Conservation (phyloP, 2,329 filamentous ascomycete species). For the Myriangium duriaei region DNA sequence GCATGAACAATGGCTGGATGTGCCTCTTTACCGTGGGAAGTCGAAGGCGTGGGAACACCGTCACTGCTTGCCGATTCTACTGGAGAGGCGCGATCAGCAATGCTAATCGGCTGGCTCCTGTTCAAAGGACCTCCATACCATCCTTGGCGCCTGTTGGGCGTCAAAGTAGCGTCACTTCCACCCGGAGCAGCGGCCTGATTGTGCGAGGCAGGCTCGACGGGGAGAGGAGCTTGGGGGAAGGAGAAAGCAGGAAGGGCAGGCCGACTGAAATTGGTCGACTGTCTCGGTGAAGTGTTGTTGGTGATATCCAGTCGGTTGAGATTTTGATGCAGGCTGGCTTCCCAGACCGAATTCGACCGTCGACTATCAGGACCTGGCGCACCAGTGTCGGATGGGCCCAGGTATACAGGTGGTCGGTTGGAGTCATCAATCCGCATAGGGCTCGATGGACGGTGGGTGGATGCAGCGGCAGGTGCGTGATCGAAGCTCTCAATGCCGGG, state of each 20-base stretch:
- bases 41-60: slow-evolving; percentile 40
- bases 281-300: slow-evolving; percentile 24
- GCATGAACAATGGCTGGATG: slow-evolving; percentile 41
- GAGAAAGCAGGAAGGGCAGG: slow-evolving; percentile 14
- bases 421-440: slow-evolving; percentile 64
- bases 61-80: slow-evolving; percentile 45
- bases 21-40: slow-evolving; percentile 36
- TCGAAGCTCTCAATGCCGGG: slow-evolving; percentile 91
- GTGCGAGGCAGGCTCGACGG: not conserved
- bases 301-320: slow-evolving; percentile 56
- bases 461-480: slow-evolving; percentile 49
- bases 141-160: slow-evolving; percentile 53
- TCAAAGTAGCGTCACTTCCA: slow-evolving; percentile 24
- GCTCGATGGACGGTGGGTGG: slow-evolving; percentile 56
- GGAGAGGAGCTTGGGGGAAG: slow-evolving; percentile 11
- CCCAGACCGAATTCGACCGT: slow-evolving; percentile 47
- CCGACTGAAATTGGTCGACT: not conserved
- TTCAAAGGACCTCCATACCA: slow-evolving; percentile 53
- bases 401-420: slow-evolving; percentile 28
- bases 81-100: slow-evolving; percentile 38
- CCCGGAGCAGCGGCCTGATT: not conserved
- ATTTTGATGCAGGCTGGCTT: slow-evolving; percentile 52
- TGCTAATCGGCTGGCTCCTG: slow-evolving; percentile 17
- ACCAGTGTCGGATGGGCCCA: slow-evolving; percentile 17
- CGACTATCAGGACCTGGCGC: slow-evolving; percentile 31